Base-by-base conservation (phyloP, 2,329 filamentous ascomycete species). In the Tolypocladium tundrense region DNA sequence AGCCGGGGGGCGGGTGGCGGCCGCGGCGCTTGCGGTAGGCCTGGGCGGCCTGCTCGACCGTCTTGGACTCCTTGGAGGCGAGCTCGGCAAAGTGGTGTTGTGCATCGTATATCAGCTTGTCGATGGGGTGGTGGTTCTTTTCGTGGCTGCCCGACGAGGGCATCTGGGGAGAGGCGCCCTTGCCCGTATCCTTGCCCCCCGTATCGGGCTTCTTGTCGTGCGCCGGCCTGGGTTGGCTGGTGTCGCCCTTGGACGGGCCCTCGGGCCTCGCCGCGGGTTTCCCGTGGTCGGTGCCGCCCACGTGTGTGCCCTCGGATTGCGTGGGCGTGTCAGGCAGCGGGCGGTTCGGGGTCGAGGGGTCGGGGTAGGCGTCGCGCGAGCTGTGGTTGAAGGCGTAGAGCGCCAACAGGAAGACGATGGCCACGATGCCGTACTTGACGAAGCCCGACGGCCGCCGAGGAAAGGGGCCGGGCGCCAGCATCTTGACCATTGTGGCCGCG, bases 1-100 rank as follows among this genome's bases (percentile, higher is more conserved):
- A 87, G 24, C 80, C 81, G 0, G 84, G 84, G 2, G 84, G 84
- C 8, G 84, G 85, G 64, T 87, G 81, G 27, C 84, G 78, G 33
- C 82, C 82, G 55, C 84, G 79, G 56, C 78, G 77, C 55, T 76
- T 68, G 60, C 84, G 78, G 66, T 87, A 88, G 27, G 77, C 79
- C 31, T 76, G 73, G 0, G 85, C 83, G 9, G 83, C 81, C 24
- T 81, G 75, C 39, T 73, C 69, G 53, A 87, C 70, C 5, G 77
- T 80, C 55, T 72, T 73, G 42, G 81, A 81, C 59, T 79, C 72
- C 35, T 72, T 72, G 31, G 72, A 66, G 0, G 80, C 63, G 37
- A 78, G 62, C 55, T 67, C 57, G 66, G 69, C 64, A 73, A 80
- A 63, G 62, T 65, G 53, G 63, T 65, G 62, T 73, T 78, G 65